phyloP scores from a whole-genome alignment of 106 monocot species.

The Chionographis japonica region DNA sequence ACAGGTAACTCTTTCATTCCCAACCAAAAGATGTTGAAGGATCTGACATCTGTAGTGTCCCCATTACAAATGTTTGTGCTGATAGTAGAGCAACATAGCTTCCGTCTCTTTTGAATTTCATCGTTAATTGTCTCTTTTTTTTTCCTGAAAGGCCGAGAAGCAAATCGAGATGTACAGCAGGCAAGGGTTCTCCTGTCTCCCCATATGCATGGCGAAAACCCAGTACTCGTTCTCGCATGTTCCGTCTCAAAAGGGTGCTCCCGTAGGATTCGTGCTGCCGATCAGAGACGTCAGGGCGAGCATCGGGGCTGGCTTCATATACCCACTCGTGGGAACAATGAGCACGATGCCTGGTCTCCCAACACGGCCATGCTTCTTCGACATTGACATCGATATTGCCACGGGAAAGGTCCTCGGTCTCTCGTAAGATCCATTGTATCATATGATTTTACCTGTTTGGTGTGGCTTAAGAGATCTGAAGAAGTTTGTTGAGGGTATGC shows the following conservation, averaged over 20 bases:
- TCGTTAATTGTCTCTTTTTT: neutral
- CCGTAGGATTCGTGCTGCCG: slow-evolving; percentile 75
- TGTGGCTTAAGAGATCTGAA: no score
- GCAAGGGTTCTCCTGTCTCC: slow-evolving; percentile 84
- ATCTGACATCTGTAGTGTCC: no score
- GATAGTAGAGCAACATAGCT: no score
- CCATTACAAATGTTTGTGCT: no score
- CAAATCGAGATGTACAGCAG: slow-evolving; percentile 86
- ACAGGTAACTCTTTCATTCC: slow-evolving; percentile 47
- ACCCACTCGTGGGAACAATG: slow-evolving; percentile 83
- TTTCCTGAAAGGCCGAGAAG: slow-evolving; percentile 66
- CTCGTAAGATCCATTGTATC: slow-evolving; percentile 31
- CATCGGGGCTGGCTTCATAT: slow-evolving; percentile 98
- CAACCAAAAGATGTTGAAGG: no score
- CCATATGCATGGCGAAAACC: slow-evolving; percentile 98
- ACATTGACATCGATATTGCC: slow-evolving; percentile 78
- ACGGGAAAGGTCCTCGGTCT: slow-evolving; percentile 89
- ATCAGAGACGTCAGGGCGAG: slow-evolving; percentile 93
- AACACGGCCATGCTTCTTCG: slow-evolving; percentile 95
- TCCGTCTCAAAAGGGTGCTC: slow-evolving; percentile 86
- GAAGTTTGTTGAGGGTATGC: no score
- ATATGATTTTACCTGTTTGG: neutral
- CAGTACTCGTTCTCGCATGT: slow-evolving; percentile 93
- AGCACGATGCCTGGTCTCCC: slow-evolving; percentile 99
- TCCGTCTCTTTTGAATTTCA: no score